Evolutionary conservation across 108 stramenopile species (phyloP).

Genomic region (Pseudonitzschia multistriata): DNA sequence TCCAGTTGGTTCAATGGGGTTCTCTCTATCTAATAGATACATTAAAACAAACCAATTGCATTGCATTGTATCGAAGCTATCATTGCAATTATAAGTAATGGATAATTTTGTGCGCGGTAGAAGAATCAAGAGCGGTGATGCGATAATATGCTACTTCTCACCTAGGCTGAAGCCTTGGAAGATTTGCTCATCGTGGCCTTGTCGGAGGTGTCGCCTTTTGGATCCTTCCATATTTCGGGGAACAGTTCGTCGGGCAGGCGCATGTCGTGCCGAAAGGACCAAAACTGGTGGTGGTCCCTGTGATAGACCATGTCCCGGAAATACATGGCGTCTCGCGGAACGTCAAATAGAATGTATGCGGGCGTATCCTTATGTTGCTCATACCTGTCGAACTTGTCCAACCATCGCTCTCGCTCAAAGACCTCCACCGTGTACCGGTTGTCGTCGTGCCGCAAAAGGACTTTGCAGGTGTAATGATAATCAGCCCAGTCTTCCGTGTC

Average conservation of each 20-base stretch:
- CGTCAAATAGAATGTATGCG: conserved; percentile 27
- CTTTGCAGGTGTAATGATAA: conserved; percentile 20
- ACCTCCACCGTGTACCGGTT: conserved; percentile 59
- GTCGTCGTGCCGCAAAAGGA: conserved; percentile 37
- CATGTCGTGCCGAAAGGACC: conserved; percentile 82
- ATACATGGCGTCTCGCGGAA: conserved; percentile 46
- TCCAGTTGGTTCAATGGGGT: too few relatives aligned
- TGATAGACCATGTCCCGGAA: conserved; percentile 40
- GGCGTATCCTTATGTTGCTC: background rate
- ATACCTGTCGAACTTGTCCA: background rate
- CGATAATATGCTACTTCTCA: too few relatives aligned
- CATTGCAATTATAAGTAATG: too few relatives aligned
- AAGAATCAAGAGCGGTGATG: too few relatives aligned
- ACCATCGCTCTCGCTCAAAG: conserved; percentile 21
- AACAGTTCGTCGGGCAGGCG: conserved; percentile 67
- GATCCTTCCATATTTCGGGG: conserved; percentile 41
- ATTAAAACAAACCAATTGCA: too few relatives aligned
- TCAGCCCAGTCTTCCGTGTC: conserved; percentile 14
- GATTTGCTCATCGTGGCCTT: conserved; percentile 7
- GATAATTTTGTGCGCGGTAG: too few relatives aligned
- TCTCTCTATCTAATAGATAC: too few relatives aligned
- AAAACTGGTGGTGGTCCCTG: conserved; percentile 40
- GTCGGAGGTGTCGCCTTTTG: background rate
- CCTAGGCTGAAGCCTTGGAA: background rate
- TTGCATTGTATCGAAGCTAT: too few relatives aligned